Conservation (phyloP, 176 grass and related monocot genomes). For the Carex myosuroides region DNA sequence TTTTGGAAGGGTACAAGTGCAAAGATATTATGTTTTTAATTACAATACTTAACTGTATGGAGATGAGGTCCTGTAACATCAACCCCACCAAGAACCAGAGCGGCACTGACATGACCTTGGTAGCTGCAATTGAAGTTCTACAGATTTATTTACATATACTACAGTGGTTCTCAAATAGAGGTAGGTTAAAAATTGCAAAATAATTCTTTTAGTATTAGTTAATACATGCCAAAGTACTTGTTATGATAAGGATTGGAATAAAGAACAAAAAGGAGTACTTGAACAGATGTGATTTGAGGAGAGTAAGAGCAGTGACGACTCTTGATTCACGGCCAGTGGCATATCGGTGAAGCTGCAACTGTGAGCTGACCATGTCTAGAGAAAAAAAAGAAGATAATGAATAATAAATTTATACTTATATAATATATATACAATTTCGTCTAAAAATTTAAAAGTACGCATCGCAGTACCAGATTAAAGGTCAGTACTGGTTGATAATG, state of each 20-base stretch:
- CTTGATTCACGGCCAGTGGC: constrained; percentile 86
- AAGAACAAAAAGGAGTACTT: constrained; percentile 32
- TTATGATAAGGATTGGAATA: neutral
- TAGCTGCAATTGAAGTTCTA: constrained; percentile 38
- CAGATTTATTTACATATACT: neutral
- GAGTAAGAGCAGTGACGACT: constrained; percentile 76
- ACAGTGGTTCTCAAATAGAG: neutral
- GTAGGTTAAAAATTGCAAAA: no score
- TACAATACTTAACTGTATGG: constrained; percentile 51
- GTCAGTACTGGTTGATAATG: neutral
- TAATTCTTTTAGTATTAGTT: neutral
- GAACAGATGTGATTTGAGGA: constrained; percentile 92
- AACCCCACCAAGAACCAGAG: constrained; percentile 80
- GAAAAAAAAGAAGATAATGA: neutral
- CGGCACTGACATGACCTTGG: constrained; percentile 88
- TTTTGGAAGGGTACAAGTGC: neutral
- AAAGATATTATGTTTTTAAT: neutral
- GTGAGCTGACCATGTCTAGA: constrained; percentile 92
- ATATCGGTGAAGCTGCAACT: constrained; percentile 89
- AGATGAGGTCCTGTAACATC: constrained; percentile 88
- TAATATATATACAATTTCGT: neutral
- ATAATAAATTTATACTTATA: constrained; percentile 1
- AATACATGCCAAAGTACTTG: neutral
- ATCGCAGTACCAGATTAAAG: neutral
- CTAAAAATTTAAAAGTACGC: neutral